Evolutionary conservation across 352 stramenopile species (phyloP), one percentile per base, ranked within the genome.

Genomic region (Blastocystis sp.): DNA sequence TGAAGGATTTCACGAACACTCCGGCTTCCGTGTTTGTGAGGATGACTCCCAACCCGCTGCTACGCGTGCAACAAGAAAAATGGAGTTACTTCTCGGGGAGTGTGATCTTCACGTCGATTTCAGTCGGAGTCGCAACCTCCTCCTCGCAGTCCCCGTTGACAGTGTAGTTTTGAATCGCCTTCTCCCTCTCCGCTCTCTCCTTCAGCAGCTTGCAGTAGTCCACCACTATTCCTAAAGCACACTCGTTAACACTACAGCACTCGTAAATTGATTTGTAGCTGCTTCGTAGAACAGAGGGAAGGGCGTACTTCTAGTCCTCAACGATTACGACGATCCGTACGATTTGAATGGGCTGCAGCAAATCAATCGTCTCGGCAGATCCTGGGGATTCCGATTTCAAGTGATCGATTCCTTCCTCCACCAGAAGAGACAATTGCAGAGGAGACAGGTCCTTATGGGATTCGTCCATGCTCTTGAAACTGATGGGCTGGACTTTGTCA

Each of bases 341-440:
- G n/a, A 43, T n/a, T 70, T 41, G 19, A 28, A 84, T 19, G 14
- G 74, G 74, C 69, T 62, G 17, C 19, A 84, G 56, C 67, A 84
- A 69, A 48, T 84, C 52, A 19, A 84, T 53, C 40, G 34, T 11
- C 23, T 84, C 56, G 5, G 21, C 21, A 5, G n/a, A 28, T 17
- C 28, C 17, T 1, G 9, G 21, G 4, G 19, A 17, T 41, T n/a
- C n/a, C 5, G 23, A 21, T 60, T 67, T 38, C 34, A 84, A n/a
- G 45, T 84, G 74, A 84, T 84, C 60, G 38, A 84, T 23, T 17
- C 74, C 74, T 28, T 84, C 74, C 45, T 84, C 74, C 21, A 84
- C 56, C 14, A 84, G 60, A 14, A 59, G 21, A 11, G 74, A 70
- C 17, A 84, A 59, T 67, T 84, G 74, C 34, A 53, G 74, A 69